Base-by-base conservation (phyloP, 1,139 yeast genomes). In the Debaryomyces psychrophilus region DNA sequence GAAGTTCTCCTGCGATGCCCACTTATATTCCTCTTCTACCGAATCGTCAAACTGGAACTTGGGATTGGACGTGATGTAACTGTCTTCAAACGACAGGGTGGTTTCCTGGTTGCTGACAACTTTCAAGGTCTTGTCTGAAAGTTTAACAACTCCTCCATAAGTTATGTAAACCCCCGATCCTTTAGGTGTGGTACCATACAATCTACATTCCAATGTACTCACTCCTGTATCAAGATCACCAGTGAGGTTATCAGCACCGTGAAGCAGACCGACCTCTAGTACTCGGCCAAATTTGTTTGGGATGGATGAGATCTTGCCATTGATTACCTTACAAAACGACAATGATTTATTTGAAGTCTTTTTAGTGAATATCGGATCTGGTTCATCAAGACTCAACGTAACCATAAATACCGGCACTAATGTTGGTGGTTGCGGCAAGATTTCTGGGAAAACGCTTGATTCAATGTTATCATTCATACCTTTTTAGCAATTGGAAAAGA, bases 191-290 rank as follows among this genome's bases (percentile, higher is more conserved):
- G 65, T 71, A 35, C 81, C 73, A 51, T 68, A 77, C 43, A 81
- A 52, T 47, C 69, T 70, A 59, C 85, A 80, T 57, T 80, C 82
- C 52, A 81, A 67, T n/a, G 56, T 58, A 22, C 73, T 66, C 28
- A 63, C 61, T 2, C 64, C 56, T 6, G 68, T 64, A 2, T 62
- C 56, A 15, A 61, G 47, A 31, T 59, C 59, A 15, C 69, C 61
- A 25, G 73, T 67, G 53, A 81, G 64, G 44, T 78, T 78, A 52
- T 81, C 86, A 49, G 65, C 62, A 9, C 86, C 85, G 31, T 41
- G 40, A 29, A 68, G 44, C 4, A 53, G 55, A 8, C 44, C 26
- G 35, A 60, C 62, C 8, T 68, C 69, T 37, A 69, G 60, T 48
- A 65, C 65, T 22, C 60, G 59, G 7, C 69, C 69, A 14, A 61